Conservation (phyloP, 768 basidiomycete species). For the Erythrobasidium yunnanense region DNA sequence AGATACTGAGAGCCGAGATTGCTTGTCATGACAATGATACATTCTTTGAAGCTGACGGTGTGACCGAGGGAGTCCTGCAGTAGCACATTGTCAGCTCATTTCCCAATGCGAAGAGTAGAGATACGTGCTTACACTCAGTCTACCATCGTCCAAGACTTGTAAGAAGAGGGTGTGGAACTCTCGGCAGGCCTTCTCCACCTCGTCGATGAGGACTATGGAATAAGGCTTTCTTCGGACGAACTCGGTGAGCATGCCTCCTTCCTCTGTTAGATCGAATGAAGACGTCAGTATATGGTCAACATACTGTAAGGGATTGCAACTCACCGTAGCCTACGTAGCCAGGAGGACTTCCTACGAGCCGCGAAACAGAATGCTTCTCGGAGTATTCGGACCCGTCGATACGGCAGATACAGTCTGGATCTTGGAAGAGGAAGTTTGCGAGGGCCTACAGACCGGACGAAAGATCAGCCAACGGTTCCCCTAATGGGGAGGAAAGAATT, state of each 20-base stretch:
- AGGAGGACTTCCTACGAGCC: conserved; percentile 82
- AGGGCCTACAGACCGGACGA: conserved; percentile 67
- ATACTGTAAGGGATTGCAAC: conserved; percentile 52
- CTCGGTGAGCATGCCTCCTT: conserved; percentile 24
- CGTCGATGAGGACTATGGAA: conserved; percentile 43
- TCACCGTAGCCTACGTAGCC: conserved; percentile 86
- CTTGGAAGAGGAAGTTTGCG: conserved; percentile 77
- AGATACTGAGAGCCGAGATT: conserved; percentile 33
- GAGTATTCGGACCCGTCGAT: conserved; percentile 73
- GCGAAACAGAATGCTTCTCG: conserved; percentile 79
- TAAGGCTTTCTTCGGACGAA: conserved; percentile 38
- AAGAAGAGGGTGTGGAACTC: conserved; percentile 46
- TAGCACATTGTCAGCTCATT: too few species aligned
- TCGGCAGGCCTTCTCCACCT: conserved; percentile 45
- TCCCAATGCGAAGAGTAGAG: too few species aligned
- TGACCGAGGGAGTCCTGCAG: conserved; percentile 44
- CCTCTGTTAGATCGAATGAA: too few species aligned
- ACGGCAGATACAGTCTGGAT: conserved; percentile 93
- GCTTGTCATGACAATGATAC: conserved; percentile 33
- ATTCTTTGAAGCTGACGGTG: conserved; percentile 44
- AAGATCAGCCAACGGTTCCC: too few species aligned
- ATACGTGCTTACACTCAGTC: too few species aligned
- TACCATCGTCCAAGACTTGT: conserved; percentile 45
- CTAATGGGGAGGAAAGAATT: too few species aligned
- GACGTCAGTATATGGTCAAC: too few species aligned